Percentiles rank a stretch among this genome's conserved stretches.
phyloP scores from a whole-genome alignment of 2,329 filamentous ascomycete species.

The Sphaerostilbella broomeana region DNA sequence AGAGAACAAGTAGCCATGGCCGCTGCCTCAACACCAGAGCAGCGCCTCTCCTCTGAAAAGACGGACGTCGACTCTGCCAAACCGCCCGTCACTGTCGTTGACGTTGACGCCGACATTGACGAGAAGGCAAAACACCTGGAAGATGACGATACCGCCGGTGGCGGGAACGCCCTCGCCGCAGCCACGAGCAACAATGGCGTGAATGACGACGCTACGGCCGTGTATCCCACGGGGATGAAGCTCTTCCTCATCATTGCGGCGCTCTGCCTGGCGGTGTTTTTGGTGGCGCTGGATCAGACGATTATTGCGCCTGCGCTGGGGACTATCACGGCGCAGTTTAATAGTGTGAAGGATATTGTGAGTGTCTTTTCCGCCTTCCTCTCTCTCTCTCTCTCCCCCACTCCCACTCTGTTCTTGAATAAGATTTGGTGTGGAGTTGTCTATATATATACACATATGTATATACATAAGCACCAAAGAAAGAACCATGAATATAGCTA shows the following conservation, averaged over 20 bases:
- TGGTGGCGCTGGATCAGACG: constrained; percentile 46
- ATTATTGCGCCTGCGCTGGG: constrained; percentile 47
- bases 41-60: constrained; percentile 24
- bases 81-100: constrained; percentile 13
- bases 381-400: too few species aligned
- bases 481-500: neutral
- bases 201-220: constrained; percentile 9
- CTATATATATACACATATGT: too few species aligned
- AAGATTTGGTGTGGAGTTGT: too few species aligned
- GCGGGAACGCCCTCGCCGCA: constrained; percentile 4
- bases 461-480: too few species aligned
- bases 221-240: constrained; percentile 35
- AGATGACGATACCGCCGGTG: constrained; percentile 14
- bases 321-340: constrained; percentile 42
- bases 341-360: constrained; percentile 40
- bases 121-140: neutral
- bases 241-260: constrained; percentile 36
- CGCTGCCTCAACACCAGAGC: constrained; percentile 5
- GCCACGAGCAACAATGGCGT: constrained; percentile 4
- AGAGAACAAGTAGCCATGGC: too few species aligned
- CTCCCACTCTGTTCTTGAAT: too few species aligned
- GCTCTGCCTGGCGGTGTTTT: constrained; percentile 41
- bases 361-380: constrained; percentile 14
- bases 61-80: constrained; percentile 26
- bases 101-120: constrained; percentile 4